Conservation (phyloP, 1,139 yeast genomes). For the Wickerhamomyces sp. region DNA sequence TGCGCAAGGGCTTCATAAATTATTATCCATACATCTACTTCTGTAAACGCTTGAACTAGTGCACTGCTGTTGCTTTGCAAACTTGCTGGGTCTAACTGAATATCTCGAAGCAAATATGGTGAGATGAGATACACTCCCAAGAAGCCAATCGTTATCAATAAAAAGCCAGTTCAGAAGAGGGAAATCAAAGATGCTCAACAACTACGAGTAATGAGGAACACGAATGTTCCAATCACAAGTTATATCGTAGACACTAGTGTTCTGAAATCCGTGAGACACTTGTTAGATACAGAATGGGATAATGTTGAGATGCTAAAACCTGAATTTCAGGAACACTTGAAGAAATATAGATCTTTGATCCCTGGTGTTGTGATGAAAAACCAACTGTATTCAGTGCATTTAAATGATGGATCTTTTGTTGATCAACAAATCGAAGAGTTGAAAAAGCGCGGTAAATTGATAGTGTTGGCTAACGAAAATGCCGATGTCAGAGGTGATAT, state of each 20-base stretch:
- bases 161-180: neutral
- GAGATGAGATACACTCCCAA: neutral
- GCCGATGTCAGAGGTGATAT: neutral
- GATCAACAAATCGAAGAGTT: neutral
- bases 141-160: neutral
- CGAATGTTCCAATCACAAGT: neutral
- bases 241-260: neutral
- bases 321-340: neutral
- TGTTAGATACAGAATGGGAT: conserved; percentile 1
- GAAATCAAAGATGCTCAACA: neutral
- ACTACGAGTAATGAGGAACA: neutral
- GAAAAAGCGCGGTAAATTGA: neutral
- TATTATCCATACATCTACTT: too few relatives aligned
- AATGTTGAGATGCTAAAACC: neutral
- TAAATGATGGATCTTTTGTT: neutral
- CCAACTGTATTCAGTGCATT: conserved; percentile 1
- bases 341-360: neutral
- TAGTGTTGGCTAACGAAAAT: neutral
- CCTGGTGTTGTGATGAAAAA: neutral
- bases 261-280: neutral
- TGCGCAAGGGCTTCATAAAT: too few relatives aligned
- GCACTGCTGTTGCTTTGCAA: too few relatives aligned
- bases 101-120: too few relatives aligned
- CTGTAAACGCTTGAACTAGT: too few relatives aligned
- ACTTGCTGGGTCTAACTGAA: too few relatives aligned